Base-by-base conservation (phyloP, 2,329 filamentous ascomycete species). In the Diaporthe citri region DNA sequence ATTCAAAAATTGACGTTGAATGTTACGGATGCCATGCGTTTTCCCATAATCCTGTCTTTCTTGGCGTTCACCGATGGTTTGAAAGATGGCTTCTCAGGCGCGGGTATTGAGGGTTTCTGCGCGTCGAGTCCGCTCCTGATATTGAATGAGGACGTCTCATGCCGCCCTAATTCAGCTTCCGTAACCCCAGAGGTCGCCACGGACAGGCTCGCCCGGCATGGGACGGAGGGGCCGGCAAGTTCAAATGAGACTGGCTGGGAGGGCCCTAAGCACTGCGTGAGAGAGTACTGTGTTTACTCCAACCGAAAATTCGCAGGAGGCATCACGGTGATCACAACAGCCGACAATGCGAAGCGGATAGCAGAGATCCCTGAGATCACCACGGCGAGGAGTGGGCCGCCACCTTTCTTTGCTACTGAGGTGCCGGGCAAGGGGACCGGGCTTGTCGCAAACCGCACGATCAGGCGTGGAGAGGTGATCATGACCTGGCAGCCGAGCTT, bases 361-460 rank as follows among this genome's bases (percentile, higher is more conserved):
- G 43, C 43, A 28, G 55, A 75, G 15, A 70, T 78, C 20, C 73
- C 74, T 5, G 36, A 56, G 34, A 41, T 71, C n/a, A 39, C 66
- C 51, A 25, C 62, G 10, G 15, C 15, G 41, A 52, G 48, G 52
- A 15, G 31, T 52, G 72, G 43, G 13, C 51, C 62, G 5, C 70
- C 74, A 20, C 52, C 66, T 51, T 76, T 75, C n/a, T 62, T 25
- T 22, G 60, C 76, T 0, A 66, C 74, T 5, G 57, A 76, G n/a
- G 74, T 80, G 20, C 77, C 74, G 31, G 78, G 76, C 7, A 80
- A 78, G 67, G 79, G 79, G 4, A 75, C 75, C 17, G 79, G 79
- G 0, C 74, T 80, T 3, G 59, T 80, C 43, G 79, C 79, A 22
- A 78, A 73, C 25, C 72, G 73, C 22, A 60, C 73, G 15, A 79